These are phyloP conservation scores for Nicotiana noctiflora DNA, from an alignment of 257 asterid species.

Conservation along the genomic window DNA sequence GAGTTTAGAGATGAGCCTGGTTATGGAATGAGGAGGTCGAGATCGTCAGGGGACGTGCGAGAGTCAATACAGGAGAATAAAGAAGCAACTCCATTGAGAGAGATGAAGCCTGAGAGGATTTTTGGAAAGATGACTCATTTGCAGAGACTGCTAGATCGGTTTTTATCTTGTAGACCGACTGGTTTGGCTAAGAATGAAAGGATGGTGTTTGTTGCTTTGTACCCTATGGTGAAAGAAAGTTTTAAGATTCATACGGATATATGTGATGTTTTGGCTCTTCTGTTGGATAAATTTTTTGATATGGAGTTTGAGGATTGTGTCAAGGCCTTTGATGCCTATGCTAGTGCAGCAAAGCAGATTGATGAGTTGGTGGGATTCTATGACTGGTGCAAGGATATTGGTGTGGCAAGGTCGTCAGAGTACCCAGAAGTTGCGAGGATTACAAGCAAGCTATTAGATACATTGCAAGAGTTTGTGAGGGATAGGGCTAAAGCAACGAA, in stretches of 20 bases:
- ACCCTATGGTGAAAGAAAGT: slow-evolving; percentile 44
- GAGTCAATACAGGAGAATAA: slow-evolving; percentile 32
- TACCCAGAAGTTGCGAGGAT: slow-evolving; percentile 56
- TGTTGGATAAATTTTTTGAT: slow-evolving; percentile 56
- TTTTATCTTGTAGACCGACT: slow-evolving; percentile 51
- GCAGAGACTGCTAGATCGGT: slow-evolving; percentile 55
- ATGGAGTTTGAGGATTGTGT: slow-evolving; percentile 64
- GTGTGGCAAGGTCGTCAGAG: slow-evolving; percentile 49
- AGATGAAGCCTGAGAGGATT: slow-evolving; percentile 47
- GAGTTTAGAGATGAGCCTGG: slow-evolving; percentile 30
- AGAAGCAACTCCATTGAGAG: slow-evolving; percentile 47
- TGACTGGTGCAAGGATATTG: slow-evolving; percentile 62
- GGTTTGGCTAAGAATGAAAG: slow-evolving; percentile 62
- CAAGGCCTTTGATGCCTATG: slow-evolving; percentile 50
- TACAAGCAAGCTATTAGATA: slow-evolving; percentile 51
- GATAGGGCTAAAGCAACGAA: slow-evolving; percentile 49
- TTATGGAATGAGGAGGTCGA: slow-evolving; percentile 48
- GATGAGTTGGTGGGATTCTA: slow-evolving; percentile 48
- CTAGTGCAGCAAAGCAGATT: slow-evolving; percentile 48
- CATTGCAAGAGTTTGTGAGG: slow-evolving; percentile 70
- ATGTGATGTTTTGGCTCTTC: slow-evolving; percentile 57
- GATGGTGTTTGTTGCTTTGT: slow-evolving; percentile 52
- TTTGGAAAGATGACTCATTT: slow-evolving; percentile 56
- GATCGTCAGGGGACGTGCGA: slow-evolving; percentile 50
- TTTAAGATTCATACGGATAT: slow-evolving; percentile 51